Evolutionary conservation across 495 filamentous ascomycete genomes (phyloP).

Genomic region (Neurospora discreta): DNA sequence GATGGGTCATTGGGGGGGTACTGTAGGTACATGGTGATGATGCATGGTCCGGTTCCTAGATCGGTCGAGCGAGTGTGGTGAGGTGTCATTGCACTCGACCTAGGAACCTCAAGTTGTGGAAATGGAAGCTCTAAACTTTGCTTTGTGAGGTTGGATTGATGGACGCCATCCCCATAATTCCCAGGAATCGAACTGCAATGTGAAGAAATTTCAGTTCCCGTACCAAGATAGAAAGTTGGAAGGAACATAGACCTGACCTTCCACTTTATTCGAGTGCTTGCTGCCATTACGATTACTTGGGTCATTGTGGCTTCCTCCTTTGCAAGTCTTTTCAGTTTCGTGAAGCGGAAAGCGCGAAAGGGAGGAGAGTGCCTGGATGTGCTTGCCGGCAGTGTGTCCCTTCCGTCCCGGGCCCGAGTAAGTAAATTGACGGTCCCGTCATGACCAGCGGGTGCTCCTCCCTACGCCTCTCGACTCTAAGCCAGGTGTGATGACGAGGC

Average conservation of each 20-base stretch:
- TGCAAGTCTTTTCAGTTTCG: neutral
- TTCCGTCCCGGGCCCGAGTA: neutral
- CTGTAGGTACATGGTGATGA: neutral
- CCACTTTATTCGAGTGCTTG: neutral
- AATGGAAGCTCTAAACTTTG: neutral
- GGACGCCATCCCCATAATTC: neutral
- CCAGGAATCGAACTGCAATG: neutral
- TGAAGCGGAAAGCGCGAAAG: neutral
- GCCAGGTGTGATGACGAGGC: neutral
- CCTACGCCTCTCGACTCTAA: too few relatives aligned
- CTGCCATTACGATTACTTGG: neutral
- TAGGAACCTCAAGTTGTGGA: neutral
- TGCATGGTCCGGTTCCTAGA: neutral
- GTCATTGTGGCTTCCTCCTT: neutral
- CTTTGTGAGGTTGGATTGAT: neutral
- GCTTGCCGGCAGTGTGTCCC: conserved; percentile 6
- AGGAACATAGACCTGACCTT: neutral
- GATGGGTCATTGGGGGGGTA: neutral
- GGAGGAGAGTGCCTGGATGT: neutral
- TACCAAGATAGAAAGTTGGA: neutral
- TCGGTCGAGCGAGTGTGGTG: neutral
- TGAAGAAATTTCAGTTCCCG: neutral
- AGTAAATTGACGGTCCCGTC: neutral
- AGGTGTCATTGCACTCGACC: neutral
- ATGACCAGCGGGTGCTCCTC: neutral